Percentiles rank a stretch among this genome's conserved stretches.
Evolutionary conservation across 139 green algal species (phyloP).

Genomic region (Closterium sp.): DNA sequence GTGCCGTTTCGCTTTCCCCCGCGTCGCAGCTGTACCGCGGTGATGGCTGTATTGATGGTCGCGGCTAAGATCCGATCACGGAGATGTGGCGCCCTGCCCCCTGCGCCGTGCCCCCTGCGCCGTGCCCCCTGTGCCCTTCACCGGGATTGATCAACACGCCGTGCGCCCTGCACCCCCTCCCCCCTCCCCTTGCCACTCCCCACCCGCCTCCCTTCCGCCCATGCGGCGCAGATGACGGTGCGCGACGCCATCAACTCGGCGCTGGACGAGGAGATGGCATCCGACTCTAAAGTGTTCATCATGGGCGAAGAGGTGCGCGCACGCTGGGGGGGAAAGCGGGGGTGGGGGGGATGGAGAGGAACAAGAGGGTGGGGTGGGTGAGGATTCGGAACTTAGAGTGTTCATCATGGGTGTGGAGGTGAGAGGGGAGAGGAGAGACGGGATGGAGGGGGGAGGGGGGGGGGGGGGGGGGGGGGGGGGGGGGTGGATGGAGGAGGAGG

Average conservation of each 20-base stretch:
- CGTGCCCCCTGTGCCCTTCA: neutral
- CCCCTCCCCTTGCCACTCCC: neutral
- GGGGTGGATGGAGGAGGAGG: neutral
- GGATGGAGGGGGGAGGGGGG: too few species aligned
- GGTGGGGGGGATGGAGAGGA: neutral
- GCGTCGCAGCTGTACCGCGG: neutral
- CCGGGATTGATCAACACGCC: neutral
- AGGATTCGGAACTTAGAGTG: slow-evolving; percentile 80
- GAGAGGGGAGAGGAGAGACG: neutral
- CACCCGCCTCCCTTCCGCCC: neutral
- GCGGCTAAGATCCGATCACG: neutral
- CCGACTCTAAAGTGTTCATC: slow-evolving; percentile 92
- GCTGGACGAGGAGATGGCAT: slow-evolving; percentile 93
- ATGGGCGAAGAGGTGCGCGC: slow-evolving; percentile 98
- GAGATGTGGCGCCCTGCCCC: neutral
- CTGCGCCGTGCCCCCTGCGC: too few species aligned
- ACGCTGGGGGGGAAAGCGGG: neutral
- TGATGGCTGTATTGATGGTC: neutral
- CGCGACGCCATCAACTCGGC: slow-evolving; percentile 95
- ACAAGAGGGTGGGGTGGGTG: neutral
- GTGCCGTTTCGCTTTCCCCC: neutral
- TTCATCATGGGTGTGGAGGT: slow-evolving; percentile 60
- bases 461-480: too few species aligned
- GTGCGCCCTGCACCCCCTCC: neutral
- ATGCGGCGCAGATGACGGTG: slow-evolving; percentile 75